Conservation (phyloP, 768 basidiomycete genomes). For the Tulasnella sp. region DNA sequence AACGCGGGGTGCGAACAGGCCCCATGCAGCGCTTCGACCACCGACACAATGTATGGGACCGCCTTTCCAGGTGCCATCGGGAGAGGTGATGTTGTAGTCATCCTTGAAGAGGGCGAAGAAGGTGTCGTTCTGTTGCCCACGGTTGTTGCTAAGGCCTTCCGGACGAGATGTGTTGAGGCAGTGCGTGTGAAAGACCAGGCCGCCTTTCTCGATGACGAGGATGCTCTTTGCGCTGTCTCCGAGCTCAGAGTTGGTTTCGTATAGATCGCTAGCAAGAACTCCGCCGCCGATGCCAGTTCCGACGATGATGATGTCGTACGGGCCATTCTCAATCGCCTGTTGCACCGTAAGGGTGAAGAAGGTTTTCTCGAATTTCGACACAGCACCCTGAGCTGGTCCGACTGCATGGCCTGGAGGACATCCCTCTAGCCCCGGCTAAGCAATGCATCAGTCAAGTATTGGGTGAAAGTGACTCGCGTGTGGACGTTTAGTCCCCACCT, state of each 20-base stretch:
- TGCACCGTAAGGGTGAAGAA: slow-evolving; percentile 12
- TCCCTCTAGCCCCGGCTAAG: no score
- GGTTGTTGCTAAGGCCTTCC: slow-evolving; percentile 17
- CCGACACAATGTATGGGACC: slow-evolving; percentile 22
- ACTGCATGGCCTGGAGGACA: no score
- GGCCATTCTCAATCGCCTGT: slow-evolving; percentile 17
- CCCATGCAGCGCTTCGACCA: slow-evolving; percentile 21
- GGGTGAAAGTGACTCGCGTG: no score
- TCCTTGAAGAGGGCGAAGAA: slow-evolving; percentile 22
- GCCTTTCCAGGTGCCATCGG: background rate
- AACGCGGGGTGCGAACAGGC: slow-evolving; percentile 4
- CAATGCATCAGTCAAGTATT: no score
- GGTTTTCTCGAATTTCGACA: background rate
- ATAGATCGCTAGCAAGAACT: slow-evolving; percentile 24
- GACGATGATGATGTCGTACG: slow-evolving; percentile 23
- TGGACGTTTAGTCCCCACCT: no score
- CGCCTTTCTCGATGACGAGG: slow-evolving; percentile 24
- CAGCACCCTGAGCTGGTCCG: no score
- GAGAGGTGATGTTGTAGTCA: slow-evolving; percentile 11
- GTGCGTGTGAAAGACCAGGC: slow-evolving; percentile 23
- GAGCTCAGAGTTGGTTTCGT: slow-evolving; percentile 21
- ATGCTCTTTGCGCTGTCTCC: slow-evolving; percentile 19
- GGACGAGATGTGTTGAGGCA: slow-evolving; percentile 24
- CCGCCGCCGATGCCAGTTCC: slow-evolving; percentile 24
- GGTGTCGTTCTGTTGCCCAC: slow-evolving; percentile 22